phyloP scores from a whole-genome alignment of 2,329 filamentous ascomycete species.

The Sphaerulina musiva region DNA sequence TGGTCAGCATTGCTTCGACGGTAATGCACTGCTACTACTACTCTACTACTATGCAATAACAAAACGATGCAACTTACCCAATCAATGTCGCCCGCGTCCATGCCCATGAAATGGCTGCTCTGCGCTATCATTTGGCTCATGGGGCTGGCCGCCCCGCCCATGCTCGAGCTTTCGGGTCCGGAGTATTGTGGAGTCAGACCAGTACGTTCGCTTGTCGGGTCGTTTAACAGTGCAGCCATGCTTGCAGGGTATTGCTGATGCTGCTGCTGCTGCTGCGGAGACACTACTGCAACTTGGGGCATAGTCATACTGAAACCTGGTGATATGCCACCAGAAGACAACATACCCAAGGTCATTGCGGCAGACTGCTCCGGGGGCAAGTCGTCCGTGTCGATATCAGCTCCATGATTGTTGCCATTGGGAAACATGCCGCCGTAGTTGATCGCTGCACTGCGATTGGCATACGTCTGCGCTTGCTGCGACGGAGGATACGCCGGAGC shows the following conservation, averaged over 20 bases:
- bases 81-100: constrained; percentile 47
- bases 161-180: constrained; percentile 30
- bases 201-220: constrained; percentile 30
- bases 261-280: constrained; percentile 11
- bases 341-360: constrained; percentile 64
- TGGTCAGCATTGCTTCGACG: not conserved
- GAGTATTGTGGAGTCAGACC: constrained; percentile 34
- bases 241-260: constrained; percentile 27
- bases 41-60: not conserved
- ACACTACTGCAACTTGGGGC: constrained; percentile 14
- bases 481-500: constrained; percentile 14
- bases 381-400: constrained; percentile 48
- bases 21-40: not conserved
- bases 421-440: constrained; percentile 32
- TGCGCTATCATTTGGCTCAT: constrained; percentile 32
- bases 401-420: constrained; percentile 21
- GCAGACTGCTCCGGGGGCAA: constrained; percentile 55
- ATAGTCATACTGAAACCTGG: constrained; percentile 33
- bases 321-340: constrained; percentile 56
- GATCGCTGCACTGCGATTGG: constrained; percentile 6
- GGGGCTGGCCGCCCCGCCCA: constrained; percentile 28
- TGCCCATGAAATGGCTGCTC: constrained; percentile 43
- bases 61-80: constrained; percentile 45
- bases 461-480: constrained; percentile 6
- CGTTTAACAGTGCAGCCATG: constrained; percentile 34